Conservation (phyloP, 257 asterid species). For the Gentiana dahurica region DNA sequence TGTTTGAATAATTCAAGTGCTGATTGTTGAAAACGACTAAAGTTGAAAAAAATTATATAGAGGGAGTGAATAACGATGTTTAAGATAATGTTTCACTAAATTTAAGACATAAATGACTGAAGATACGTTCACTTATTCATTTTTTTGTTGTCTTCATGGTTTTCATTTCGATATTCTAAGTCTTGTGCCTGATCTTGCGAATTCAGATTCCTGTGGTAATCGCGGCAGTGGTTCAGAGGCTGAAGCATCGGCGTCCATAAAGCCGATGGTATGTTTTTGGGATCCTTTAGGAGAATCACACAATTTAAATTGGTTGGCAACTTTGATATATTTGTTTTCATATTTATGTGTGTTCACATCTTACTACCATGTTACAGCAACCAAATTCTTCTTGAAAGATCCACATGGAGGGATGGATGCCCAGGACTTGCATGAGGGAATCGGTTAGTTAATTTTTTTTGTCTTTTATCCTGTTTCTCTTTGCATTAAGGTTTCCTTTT, state of each 20-base stretch:
- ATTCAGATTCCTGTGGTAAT: constrained; percentile 24
- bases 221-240: constrained; percentile 42
- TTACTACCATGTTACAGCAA: constrained; percentile 30
- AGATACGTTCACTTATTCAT: no score
- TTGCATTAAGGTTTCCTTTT: no score
- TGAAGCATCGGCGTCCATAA: constrained; percentile 24
- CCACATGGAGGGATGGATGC: constrained; percentile 22
- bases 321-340: neutral
- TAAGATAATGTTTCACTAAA: no score
- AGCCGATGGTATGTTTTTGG: constrained; percentile 15
- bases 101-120: no score
- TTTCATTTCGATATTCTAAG: no score
- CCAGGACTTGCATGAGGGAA: constrained; percentile 30
- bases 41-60: no score
- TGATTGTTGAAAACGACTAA: no score
- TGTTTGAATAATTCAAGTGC: no score
- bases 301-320: no score
- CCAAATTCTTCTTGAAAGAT: constrained; percentile 20
- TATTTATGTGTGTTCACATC: neutral
- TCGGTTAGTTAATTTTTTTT: constrained; percentile 35
- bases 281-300: neutral
- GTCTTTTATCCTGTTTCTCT: no score
- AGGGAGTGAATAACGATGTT: no score
- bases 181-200: constrained; percentile 22
- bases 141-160: no score